These are phyloP conservation scores for Pythium rhizo-oryzae DNA, from an alignment of 352 stramenopile species.

Conservation along the genomic window DNA sequence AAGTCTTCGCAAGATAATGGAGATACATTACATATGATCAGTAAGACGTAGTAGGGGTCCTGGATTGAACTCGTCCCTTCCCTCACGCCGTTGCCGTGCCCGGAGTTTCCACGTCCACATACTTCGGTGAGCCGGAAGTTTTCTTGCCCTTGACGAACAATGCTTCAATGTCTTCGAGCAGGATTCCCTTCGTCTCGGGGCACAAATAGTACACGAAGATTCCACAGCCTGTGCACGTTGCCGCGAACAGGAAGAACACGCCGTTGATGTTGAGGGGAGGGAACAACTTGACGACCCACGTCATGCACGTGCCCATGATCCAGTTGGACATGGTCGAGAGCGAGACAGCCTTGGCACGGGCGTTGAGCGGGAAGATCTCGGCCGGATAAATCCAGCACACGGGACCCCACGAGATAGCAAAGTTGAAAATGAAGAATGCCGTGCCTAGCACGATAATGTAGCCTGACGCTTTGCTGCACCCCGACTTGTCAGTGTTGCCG, in stretches of 20 bases:
- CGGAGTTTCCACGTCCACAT: neutral
- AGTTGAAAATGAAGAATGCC: slow-evolving; percentile 48
- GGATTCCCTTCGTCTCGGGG: slow-evolving; percentile 22
- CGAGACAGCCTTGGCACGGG: slow-evolving; percentile 41
- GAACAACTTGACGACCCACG: too few species aligned
- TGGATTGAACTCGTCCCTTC: too few species aligned
- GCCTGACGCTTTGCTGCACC: slow-evolving; percentile 25
- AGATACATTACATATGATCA: too few species aligned
- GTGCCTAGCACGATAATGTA: slow-evolving; percentile 37
- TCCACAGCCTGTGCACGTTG: slow-evolving; percentile 29
- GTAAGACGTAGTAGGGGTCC: too few species aligned
- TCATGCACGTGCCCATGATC: neutral
- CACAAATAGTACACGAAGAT: slow-evolving; percentile 18
- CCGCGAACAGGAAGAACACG: slow-evolving; percentile 33
- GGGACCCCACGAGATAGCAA: slow-evolving; percentile 50
- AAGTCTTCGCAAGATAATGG: too few species aligned
- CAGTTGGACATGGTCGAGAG: slow-evolving; percentile 22
- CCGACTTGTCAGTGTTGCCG: too few species aligned
- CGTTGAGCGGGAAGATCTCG: slow-evolving; percentile 26
- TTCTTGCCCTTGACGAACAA: slow-evolving; percentile 28
- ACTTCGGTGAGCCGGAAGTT: neutral
- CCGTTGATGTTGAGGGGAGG: too few species aligned
- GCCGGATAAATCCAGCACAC: slow-evolving; percentile 7
- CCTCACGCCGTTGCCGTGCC: too few species aligned
- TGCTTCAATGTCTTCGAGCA: slow-evolving; percentile 41